These are phyloP conservation scores for Trichoderma sp. DNA, from an alignment of 2,329 filamentous ascomycete genomes.

Conservation along the genomic window DNA sequence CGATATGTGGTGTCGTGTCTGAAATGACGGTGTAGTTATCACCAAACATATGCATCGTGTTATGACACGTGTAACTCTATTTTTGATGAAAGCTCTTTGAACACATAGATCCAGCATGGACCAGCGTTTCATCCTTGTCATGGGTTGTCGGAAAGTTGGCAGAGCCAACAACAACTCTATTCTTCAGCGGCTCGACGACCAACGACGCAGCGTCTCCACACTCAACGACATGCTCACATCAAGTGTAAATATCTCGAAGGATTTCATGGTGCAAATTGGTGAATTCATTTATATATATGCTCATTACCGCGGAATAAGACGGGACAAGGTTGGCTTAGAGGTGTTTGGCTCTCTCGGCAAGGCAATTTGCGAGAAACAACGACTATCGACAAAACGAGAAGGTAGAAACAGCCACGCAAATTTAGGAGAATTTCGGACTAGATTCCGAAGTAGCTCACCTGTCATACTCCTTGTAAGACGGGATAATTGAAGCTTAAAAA, in stretches of 20 bases:
- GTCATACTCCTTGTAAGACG: not conserved
- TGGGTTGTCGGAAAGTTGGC: not conserved
- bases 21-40: not conserved
- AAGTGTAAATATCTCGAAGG: not conserved
- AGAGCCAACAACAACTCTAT: not conserved
- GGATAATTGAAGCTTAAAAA: conserved; percentile 12
- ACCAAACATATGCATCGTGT: not conserved
- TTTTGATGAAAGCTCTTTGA: not conserved
- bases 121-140: not conserved
- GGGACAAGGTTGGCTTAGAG: not conserved
- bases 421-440: not conserved
- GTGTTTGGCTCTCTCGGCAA: not conserved
- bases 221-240: not conserved
- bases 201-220: not conserved
- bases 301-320: not conserved
- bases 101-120: not conserved
- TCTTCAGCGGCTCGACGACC: not conserved
- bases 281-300: not conserved
- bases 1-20: not conserved
- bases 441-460: not conserved
- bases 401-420: not conserved
- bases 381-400: conserved; percentile 10
- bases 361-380: conserved; percentile 3
- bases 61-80: not conserved
- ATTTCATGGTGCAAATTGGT: not conserved